Evolutionary conservation across 2,329 filamentous ascomycete genomes (phyloP), one percentile per base, ranked within the genome.

Genomic region (Fusarium mundagurra): DNA sequence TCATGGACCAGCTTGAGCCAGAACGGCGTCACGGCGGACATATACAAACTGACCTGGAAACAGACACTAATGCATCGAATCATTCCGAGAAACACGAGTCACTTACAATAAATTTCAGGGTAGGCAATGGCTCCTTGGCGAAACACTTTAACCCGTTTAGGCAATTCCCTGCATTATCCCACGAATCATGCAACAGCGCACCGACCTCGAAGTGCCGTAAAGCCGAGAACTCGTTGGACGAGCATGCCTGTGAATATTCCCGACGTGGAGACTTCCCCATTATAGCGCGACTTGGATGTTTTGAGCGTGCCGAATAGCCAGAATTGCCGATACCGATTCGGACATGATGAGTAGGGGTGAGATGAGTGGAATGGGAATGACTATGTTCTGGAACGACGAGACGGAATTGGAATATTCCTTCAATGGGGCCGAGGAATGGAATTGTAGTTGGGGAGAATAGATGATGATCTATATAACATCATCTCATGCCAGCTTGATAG

Each of bases 341-440:
- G n/a, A 53, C 17, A 11, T 2, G 12, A 4, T 22, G 16, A 5
- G 29, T n/a, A 33, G 14, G 47, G 47, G 29, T 17, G 3, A 5
- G 5, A 29, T 34, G 17, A 34, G 12, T 51, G 31, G 48, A 53
- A 36, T 24, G 33, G 10, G 6, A 34, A 53, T 36, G 31, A 36
- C 50, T 36, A 36, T 6, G n/a, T 54, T 22, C 2, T 27, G 18
- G n/a, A 14, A 54, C 50, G 13, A 17, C 13, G 18, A 38, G n/a
- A 36, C 24, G 50, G 33, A 38, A 22, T 54, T 38, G 5, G 50
- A 54, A 54, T 54, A 38, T 54, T 38, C 50, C 50, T 54, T 38
- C 33, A 36, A 36, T 53, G 9, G 17, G 33, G 4, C 8, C 1
- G 0, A 1, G n/a, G 18, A 27, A 3, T 12, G 8, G 0, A 3